Conservation (phyloP, 2,329 filamentous ascomycete genomes). For the Ceratocystis harringtonii region DNA sequence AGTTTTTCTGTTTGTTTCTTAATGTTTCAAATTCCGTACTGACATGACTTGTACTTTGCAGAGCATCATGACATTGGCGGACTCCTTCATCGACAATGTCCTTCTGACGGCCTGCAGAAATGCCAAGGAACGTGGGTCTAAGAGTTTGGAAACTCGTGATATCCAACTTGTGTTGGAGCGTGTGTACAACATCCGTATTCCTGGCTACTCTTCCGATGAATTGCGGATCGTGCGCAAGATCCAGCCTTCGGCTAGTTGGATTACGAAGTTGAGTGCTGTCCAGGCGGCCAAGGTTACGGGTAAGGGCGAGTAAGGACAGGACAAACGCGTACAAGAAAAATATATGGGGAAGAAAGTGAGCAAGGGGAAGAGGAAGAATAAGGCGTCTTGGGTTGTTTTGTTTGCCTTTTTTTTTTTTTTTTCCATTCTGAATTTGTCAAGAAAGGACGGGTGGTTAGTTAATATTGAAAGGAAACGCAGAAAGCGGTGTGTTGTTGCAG, state of each 20-base stretch:
- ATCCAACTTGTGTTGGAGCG: conserved; percentile 71
- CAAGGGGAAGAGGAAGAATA: neutral
- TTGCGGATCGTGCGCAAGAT: conserved; percentile 88
- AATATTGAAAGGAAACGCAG: neutral
- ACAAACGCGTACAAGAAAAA: conserved; percentile 34
- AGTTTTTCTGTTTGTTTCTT: conserved; percentile 20
- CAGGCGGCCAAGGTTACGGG: conserved; percentile 78
- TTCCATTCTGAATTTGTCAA: neutral
- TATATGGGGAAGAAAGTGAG: conserved; percentile 34
- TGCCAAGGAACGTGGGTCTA: conserved; percentile 81
- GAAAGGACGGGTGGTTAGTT: neutral
- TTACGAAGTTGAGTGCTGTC: conserved; percentile 91
- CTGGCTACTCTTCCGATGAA: conserved; percentile 88
- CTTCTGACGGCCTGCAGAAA: conserved; percentile 76
- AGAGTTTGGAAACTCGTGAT: conserved; percentile 77
- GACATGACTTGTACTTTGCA: conserved; percentile 25
- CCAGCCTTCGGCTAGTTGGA: conserved; percentile 76
- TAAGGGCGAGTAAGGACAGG: conserved; percentile 38
- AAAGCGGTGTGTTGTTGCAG: neutral
- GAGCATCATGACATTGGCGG: conserved; percentile 77
- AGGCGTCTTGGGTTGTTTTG: neutral
- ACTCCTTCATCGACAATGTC: conserved; percentile 89
- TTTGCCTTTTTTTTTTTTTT: neutral
- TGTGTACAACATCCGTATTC: conserved; percentile 81
- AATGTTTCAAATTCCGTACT: neutral